These are phyloP conservation scores for Nemania serpens DNA, from an alignment of 2,329 filamentous ascomycete genomes.

Conservation along the genomic window DNA sequence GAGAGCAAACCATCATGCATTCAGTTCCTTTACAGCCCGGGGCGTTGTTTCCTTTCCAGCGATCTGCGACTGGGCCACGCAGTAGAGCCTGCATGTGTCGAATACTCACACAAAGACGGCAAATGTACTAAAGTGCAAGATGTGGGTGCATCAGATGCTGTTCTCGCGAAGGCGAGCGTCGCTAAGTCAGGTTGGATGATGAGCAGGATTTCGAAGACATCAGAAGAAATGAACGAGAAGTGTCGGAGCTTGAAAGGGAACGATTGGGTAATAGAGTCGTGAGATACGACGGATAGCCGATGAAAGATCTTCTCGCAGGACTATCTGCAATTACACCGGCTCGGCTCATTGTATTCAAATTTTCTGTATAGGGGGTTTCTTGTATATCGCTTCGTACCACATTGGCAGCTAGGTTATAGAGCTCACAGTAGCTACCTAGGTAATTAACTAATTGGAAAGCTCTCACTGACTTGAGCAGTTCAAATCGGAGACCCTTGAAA, in stretches of 20 bases:
- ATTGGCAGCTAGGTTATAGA: too few relatives aligned
- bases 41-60: slow-evolving; percentile 20
- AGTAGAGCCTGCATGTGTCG: slow-evolving; percentile 12
- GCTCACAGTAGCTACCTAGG: too few relatives aligned
- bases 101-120: slow-evolving; percentile 4
- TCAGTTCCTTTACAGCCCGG: slow-evolving; percentile 11
- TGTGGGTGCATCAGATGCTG: background rate
- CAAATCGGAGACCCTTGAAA: too few relatives aligned
- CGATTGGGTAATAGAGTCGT: slow-evolving; percentile 2
- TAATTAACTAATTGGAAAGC: too few relatives aligned
- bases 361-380: too few relatives aligned
- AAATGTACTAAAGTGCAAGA: background rate
- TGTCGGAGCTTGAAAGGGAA: slow-evolving; percentile 7
- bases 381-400: too few relatives aligned
- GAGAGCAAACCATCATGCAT: slow-evolving; percentile 24
- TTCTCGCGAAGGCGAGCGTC: background rate
- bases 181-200: slow-evolving; percentile 9
- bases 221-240: slow-evolving; percentile 14
- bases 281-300: too few relatives aligned
- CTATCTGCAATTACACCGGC: too few relatives aligned
- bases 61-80: slow-evolving; percentile 23
- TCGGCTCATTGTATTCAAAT: too few relatives aligned
- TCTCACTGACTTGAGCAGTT: too few relatives aligned
- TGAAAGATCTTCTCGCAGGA: too few relatives aligned
- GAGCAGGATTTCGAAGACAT: background rate